phyloP scores from a whole-genome alignment of 179 eudicot genomes.

The Beta macrorhiza region DNA sequence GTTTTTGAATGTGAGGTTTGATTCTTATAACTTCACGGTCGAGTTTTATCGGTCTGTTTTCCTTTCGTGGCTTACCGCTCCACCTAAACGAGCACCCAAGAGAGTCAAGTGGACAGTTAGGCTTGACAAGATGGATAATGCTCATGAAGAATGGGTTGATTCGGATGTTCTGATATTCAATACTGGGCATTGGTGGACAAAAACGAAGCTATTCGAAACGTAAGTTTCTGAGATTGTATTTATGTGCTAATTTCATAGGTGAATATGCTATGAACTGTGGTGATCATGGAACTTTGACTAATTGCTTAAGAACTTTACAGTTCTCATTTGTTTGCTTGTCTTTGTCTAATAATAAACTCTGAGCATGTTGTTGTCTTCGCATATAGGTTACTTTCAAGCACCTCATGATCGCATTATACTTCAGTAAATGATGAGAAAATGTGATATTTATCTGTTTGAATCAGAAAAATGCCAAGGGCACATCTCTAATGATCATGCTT shows the following conservation, averaged over 20 bases:
- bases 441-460: background rate
- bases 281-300: background rate
- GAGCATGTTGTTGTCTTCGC: background rate
- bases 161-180: conserved; percentile 82
- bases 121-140: conserved; percentile 77
- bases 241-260: background rate
- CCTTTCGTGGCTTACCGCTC: conserved; percentile 53
- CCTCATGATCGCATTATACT: background rate
- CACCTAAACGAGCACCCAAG: conserved; percentile 70
- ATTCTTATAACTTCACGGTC: conserved; percentile 57
- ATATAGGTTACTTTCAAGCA: background rate
- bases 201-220: conserved; percentile 85
- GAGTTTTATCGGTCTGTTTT: conserved; percentile 91
- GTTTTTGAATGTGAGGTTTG: conserved; percentile 70
- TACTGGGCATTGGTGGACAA: conserved; percentile 98
- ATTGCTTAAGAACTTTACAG: background rate
- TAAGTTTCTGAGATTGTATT: conserved; percentile 39
- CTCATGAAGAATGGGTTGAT: conserved; percentile 65
- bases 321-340: background rate
- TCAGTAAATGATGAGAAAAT: background rate
- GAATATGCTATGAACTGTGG: background rate
- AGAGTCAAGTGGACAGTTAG: conserved; percentile 67
- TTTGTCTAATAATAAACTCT: background rate
- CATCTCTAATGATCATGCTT: background rate
- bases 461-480: too few relatives aligned